A percentile compares a stretch with the other conserved stretches of the same genome.
phyloP scores from a whole-genome alignment of 805 yeast species.

The Saccharomyces cerevisiae region DNA sequence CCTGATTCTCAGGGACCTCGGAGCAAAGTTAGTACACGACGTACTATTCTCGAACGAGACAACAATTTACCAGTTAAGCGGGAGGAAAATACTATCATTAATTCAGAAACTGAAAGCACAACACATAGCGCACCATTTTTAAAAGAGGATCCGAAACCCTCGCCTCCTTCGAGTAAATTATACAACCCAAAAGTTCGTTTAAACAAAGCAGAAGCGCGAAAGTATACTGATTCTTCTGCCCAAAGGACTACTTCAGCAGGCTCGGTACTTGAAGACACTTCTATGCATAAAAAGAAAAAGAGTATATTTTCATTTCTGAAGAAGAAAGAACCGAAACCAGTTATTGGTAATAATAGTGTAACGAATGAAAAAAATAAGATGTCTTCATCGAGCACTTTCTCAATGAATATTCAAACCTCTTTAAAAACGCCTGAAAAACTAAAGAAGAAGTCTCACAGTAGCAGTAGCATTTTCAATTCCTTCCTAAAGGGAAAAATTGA shows the following conservation, averaged over 20 bases:
- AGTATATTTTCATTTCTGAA: conserved; percentile 27
- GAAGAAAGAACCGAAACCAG: conserved; percentile 14
- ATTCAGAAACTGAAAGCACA: not conserved
- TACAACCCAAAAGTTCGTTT: not conserved
- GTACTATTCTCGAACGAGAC: not conserved
- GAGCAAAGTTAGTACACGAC: not conserved
- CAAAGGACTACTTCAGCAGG: conserved; percentile 9
- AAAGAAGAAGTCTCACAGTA: conserved; percentile 24
- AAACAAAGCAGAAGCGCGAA: not conserved
- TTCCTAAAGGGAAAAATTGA: conserved; percentile 15
- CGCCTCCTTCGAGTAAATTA: conserved; percentile 6
- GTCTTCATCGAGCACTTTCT: conserved; percentile 14
- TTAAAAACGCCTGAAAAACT: conserved; percentile 14
- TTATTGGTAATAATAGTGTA: not conserved
- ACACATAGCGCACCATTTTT: not conserved
- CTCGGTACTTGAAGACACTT: conserved; percentile 3
- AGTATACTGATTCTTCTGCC: conserved; percentile 4
- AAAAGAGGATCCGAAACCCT: not conserved
- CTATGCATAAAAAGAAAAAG: conserved; percentile 13
- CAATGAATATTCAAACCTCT: conserved; percentile 4
- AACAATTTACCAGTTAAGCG: not conserved
- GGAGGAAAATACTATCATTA: not conserved
- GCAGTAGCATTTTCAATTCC: conserved; percentile 23
- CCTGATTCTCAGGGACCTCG: not conserved
- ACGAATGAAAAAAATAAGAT: conserved; percentile 3